Conservation (phyloP, 805 yeast genomes). For the Ogataea salicorniae region DNA sequence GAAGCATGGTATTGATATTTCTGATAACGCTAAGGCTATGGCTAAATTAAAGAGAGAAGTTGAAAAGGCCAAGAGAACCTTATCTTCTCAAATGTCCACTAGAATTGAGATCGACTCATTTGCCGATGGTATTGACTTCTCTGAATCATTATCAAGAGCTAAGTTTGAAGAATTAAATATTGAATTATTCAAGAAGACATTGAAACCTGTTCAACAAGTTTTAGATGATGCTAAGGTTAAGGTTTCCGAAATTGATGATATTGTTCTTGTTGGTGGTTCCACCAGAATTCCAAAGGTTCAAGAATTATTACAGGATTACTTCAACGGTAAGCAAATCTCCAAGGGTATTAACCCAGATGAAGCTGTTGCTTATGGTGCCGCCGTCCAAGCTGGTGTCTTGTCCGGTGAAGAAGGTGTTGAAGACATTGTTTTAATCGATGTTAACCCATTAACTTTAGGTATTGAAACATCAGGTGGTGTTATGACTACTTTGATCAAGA, state of each 20-base stretch:
- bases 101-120: conserved; percentile 95
- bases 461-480: conserved; percentile 97
- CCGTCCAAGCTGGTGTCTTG: conserved; percentile 97
- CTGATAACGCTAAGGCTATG: conserved; percentile 77
- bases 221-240: conserved; percentile 87
- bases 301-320: conserved; percentile 82
- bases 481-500: conserved; percentile 90
- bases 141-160: conserved; percentile 94
- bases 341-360: conserved; percentile 99
- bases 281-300: conserved; percentile 99
- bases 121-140: conserved; percentile 91
- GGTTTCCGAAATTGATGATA: conserved; percentile 85
- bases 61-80: conserved; percentile 96
- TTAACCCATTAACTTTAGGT: conserved; percentile 90
- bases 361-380: conserved; percentile 99
- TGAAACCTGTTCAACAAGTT: conserved; percentile 95
- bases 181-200: conserved; percentile 87
- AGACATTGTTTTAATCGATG: conserved; percentile 85
- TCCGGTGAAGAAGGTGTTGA: conserved; percentile 94
- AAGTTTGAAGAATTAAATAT: conserved; percentile 95
- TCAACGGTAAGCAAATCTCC: conserved; percentile 92
- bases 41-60: conserved; percentile 95
- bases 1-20: conserved; percentile 82
- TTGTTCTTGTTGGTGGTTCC: conserved; percentile 97
- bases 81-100: conserved; percentile 92